These are phyloP conservation scores for Bimuria novae-zelandiae DNA, from an alignment of 2,329 filamentous ascomycete species.

Conservation along the genomic window DNA sequence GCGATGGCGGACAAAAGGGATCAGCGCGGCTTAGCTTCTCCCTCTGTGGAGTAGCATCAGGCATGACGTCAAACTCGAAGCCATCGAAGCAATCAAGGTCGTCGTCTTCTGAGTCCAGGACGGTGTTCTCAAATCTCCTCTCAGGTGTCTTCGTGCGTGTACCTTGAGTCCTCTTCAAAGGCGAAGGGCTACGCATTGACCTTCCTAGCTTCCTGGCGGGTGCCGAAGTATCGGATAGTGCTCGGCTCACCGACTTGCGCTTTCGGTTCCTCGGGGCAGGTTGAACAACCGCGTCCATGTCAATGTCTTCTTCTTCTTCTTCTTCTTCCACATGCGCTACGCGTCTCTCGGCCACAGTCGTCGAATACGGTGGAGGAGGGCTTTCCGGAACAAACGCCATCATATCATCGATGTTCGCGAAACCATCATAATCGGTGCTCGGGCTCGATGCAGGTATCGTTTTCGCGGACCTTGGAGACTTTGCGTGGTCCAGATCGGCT, in stretches of 20 bases:
- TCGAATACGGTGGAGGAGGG: slow-evolving; percentile 52
- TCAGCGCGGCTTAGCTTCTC: slow-evolving; percentile 17
- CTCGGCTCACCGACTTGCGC: slow-evolving; percentile 37
- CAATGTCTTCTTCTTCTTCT: slow-evolving; percentile 13
- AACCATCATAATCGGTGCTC: slow-evolving; percentile 31
- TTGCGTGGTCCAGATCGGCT: slow-evolving; percentile 23
- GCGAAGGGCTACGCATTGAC: slow-evolving; percentile 27
- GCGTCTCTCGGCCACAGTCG: slow-evolving; percentile 34
- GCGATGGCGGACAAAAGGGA: slow-evolving; percentile 12
- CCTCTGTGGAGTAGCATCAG: slow-evolving; percentile 9
- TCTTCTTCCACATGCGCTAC: not conserved
- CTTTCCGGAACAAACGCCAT: slow-evolving; percentile 22
- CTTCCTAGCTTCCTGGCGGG: slow-evolving; percentile 38
- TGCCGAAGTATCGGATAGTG: slow-evolving; percentile 28
- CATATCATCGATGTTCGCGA: slow-evolving; percentile 47
- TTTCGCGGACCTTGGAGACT: slow-evolving; percentile 23
- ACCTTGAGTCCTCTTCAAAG: slow-evolving; percentile 11
- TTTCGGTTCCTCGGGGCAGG: slow-evolving; percentile 26
- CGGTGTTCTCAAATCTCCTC: slow-evolving; percentile 24
- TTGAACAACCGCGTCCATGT: not conserved
- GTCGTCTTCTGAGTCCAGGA: slow-evolving; percentile 41
- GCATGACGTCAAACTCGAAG: slow-evolving; percentile 26
- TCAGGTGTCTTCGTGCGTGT: slow-evolving; percentile 1
- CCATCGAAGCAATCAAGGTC: slow-evolving; percentile 36
- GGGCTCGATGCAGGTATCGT: slow-evolving; percentile 18